phyloP scores from a whole-genome alignment of 805 yeast species.

The Helenozyma baotianmanensis region DNA sequence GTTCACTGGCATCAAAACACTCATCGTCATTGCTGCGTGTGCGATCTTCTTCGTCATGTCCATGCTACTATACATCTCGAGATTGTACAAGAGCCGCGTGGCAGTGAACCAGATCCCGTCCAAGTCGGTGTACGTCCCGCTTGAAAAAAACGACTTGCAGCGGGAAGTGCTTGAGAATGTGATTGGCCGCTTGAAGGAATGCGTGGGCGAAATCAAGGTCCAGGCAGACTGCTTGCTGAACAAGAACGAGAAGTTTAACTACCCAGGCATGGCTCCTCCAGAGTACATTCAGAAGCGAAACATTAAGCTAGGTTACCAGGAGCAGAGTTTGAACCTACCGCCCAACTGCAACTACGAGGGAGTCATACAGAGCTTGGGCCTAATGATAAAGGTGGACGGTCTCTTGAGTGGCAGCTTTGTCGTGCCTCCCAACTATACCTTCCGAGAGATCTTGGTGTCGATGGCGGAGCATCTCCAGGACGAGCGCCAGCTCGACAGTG shows the following conservation, averaged over 20 bases:
- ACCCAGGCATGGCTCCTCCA: conserved; percentile 41
- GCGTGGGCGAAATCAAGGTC: conserved; percentile 24
- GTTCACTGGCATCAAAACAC: conserved; percentile 70
- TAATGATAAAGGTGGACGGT: conserved; percentile 50
- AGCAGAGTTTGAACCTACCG: conserved; percentile 18
- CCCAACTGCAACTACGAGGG: conserved; percentile 45
- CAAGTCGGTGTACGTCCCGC: conserved; percentile 61
- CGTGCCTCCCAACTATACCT: conserved; percentile 36
- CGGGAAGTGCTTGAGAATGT: conserved; percentile 21
- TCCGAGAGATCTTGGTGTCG: conserved; percentile 39
- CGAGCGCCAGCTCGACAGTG: conserved; percentile 7
- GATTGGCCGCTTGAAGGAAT: conserved; percentile 21
- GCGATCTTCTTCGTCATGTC: conserved; percentile 53
- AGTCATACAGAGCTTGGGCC: conserved; percentile 55
- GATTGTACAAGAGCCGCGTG: conserved; percentile 56
- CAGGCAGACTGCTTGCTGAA: conserved; percentile 36
- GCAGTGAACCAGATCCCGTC: conserved; percentile 70
- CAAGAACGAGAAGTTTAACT: conserved; percentile 22
- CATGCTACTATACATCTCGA: conserved; percentile 48
- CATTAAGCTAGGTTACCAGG: conserved; percentile 15
- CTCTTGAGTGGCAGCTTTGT: conserved; percentile 30
- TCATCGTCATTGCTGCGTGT: conserved; percentile 72
- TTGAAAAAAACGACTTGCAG: conserved; percentile 46
- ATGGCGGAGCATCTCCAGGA: conserved; percentile 20
- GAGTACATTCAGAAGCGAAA: conserved; percentile 34